Percentiles rank a stretch among this genome's conserved stretches.
Evolutionary conservation across 768 basidiomycete genomes (phyloP).

Genomic region (Agaricus subrufescens): DNA sequence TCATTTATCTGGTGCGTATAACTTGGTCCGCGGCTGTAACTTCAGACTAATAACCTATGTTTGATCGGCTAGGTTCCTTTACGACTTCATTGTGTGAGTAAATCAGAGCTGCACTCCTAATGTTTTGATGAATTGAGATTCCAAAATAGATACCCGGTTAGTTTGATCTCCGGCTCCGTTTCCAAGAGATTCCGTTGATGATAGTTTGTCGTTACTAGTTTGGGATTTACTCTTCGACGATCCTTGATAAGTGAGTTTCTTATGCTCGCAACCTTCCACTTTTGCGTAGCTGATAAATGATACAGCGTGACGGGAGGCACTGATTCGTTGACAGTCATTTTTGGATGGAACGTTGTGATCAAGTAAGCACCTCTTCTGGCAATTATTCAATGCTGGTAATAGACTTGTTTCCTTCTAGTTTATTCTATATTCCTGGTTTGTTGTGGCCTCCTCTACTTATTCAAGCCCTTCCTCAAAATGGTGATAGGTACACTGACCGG

Average conservation of each 20-base stretch:
- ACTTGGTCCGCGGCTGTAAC: neutral
- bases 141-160: constrained; percentile 53
- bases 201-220: constrained; percentile 39
- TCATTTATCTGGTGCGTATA: constrained; percentile 65
- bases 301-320: constrained; percentile 54
- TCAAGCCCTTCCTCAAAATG: constrained; percentile 40
- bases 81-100: constrained; percentile 72
- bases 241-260: constrained; percentile 53
- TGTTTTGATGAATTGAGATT: neutral
- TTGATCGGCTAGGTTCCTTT: constrained; percentile 51
- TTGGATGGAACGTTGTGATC: constrained; percentile 85
- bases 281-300: neutral
- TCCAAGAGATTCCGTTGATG: neutral
- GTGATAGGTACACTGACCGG: constrained; percentile 53
- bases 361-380: constrained; percentile 43
- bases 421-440: constrained; percentile 37
- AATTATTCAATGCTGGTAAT: neutral
- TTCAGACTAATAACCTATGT: neutral
- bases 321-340: constrained; percentile 50
- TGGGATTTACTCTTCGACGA: constrained; percentile 74
- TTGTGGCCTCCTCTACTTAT: neutral
- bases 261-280: neutral
- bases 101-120: neutral
- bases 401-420: constrained; percentile 9
- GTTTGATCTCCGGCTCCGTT: constrained; percentile 17